phyloP scores from a whole-genome alignment of 441 rosid species.

The Bruguiera hainesii region DNA sequence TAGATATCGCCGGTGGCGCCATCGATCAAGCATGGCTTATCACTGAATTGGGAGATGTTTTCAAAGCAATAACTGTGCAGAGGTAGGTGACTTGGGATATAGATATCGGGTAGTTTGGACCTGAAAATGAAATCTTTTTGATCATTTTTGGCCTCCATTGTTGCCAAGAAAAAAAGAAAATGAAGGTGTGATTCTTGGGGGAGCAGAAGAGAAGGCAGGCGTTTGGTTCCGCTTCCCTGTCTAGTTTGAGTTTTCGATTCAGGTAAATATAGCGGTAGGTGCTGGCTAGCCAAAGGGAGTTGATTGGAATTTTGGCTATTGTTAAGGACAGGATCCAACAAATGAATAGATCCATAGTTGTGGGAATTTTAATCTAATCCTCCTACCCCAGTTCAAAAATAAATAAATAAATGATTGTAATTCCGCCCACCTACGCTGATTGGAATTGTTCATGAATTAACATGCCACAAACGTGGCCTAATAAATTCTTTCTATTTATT shows the following conservation, averaged over 20 bases:
- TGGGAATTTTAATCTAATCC: neutral
- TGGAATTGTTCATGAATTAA: too few relatives aligned
- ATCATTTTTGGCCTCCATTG: conserved; percentile 31
- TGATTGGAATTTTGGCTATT: neutral
- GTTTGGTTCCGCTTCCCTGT: conserved; percentile 26
- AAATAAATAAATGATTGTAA: too few relatives aligned
- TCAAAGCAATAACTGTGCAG: conserved; percentile 56
- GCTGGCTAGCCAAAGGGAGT: conserved; percentile 23
- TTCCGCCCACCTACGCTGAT: too few relatives aligned
- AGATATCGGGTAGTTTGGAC: conserved; percentile 57
- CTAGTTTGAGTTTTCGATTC: conserved; percentile 28
- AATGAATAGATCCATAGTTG: neutral
- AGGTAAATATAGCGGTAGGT: conserved; percentile 36
- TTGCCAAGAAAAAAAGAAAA: neutral
- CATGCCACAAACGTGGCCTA: too few relatives aligned
- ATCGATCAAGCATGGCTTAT: conserved; percentile 57
- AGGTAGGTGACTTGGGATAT: conserved; percentile 60
- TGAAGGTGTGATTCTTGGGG: neutral
- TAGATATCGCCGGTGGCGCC: conserved; percentile 40
- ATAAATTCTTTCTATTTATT: too few relatives aligned
- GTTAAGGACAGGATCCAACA: conserved; percentile 4
- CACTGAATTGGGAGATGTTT: conserved; percentile 43
- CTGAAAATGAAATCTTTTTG: conserved; percentile 44
- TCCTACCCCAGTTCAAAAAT: too few relatives aligned
- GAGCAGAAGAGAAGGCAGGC: conserved; percentile 13